Evolutionary conservation across 2,329 filamentous ascomycete genomes (phyloP), one percentile per base, ranked within the genome.

Genomic region (Aspergillus novoparasiticus): DNA sequence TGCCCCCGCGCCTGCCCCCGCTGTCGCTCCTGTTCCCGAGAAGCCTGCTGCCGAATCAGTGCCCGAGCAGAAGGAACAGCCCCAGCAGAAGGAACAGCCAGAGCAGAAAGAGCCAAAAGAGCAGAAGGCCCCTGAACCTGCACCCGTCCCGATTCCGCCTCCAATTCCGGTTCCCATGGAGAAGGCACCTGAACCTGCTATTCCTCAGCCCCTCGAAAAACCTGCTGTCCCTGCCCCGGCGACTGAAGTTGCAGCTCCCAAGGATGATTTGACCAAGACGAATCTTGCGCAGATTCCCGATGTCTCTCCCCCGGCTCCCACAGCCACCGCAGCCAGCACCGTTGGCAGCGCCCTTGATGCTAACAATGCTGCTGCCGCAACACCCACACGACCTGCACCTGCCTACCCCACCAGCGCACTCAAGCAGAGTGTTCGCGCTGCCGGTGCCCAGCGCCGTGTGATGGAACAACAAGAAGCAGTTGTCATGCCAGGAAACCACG

Each of bases 391-490:
- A 64, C 83, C 88, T 46, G 84, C 87, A 48, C 79, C 89, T 59
- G 90, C 91, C 59, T 96, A 87, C 76, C 92, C 90, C 57, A 86
- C 92, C n/a, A 90, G 89, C 57, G 92, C 93, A 30, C 84, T 91
- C 72, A 97, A 96, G 68, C 74, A 75, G 59, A 82, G 91, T 91
- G 82, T 84, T 64, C 91, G 94, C 65, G 89, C 88, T 60, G 87
- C 92, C 23, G 94, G 90, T 80, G 93, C 91, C 78, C 91, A 96
- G 77, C 89, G 94, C 69, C 91, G 93, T 72, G 86, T 97, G 59
- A 85, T 96, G 73, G 94, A 98, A 72, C 95, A 99, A 76, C 94
- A 97, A 79, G 95, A 99, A 81, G 93, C 95, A 63, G 95, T 99
- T 46, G 93, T 97, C 68, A 97, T 99, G 94, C 95, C 95, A 53